These are phyloP conservation scores for Calonectria ilicicola DNA, from an alignment of 2,329 filamentous ascomycete species.

Conservation along the genomic window DNA sequence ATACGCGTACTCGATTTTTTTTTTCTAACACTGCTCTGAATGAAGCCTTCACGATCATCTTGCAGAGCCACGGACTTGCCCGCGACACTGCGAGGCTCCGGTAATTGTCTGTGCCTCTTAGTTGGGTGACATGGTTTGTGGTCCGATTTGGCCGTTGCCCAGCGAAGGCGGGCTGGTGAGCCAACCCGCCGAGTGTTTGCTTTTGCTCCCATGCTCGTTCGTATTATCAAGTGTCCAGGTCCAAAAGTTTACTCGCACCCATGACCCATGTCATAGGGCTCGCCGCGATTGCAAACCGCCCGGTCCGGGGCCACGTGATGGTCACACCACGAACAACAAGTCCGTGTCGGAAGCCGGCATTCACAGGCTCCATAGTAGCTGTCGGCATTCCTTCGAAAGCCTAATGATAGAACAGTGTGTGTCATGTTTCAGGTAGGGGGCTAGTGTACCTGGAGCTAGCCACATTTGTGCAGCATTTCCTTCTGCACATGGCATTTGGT, in stretches of 20 bases:
- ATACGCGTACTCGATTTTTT: neutral
- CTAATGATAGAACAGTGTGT: neutral
- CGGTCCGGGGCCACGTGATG: neutral
- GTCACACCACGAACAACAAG: neutral
- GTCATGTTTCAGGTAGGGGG: neutral
- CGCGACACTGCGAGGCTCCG: neutral
- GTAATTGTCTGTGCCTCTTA: constrained; percentile 1
- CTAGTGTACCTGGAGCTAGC: neutral
- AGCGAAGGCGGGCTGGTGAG: neutral
- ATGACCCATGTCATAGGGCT: neutral
- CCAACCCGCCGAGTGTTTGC: neutral
- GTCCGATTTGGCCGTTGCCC: neutral
- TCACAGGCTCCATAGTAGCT: neutral
- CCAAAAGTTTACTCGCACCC: neutral
- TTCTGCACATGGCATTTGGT: neutral
- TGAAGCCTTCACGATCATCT: neutral
- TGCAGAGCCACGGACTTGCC: neutral
- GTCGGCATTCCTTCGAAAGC: neutral
- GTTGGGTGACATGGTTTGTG: neutral
- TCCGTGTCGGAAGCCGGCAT: neutral
- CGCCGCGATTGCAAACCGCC: neutral
- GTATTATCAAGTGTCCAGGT: neutral
- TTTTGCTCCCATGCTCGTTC: neutral
- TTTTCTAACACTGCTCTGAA: neutral
- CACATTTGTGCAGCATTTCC: neutral